Percentiles rank a stretch among this genome's conserved stretches.
These are phyloP conservation scores for Heliamphora exappendiculata DNA, from an alignment of 148 eudicot species.

Conservation along the genomic window DNA sequence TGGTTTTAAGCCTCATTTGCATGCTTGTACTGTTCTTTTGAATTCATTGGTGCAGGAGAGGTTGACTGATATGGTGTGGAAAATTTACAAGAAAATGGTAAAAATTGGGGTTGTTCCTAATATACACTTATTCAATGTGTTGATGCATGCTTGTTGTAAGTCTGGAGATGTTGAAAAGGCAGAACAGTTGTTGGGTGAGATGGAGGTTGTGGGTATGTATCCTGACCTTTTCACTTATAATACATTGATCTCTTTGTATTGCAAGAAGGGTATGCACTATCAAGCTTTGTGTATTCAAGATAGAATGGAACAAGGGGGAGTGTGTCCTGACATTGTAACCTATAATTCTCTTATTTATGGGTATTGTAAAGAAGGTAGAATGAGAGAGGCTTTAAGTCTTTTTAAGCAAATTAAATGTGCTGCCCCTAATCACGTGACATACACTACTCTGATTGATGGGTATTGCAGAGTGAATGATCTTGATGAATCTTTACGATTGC, in stretches of 20 bases:
- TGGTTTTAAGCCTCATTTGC: constrained; percentile 55
- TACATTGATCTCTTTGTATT: constrained; percentile 73
- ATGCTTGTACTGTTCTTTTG: constrained; percentile 77
- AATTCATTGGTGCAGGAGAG: constrained; percentile 65
- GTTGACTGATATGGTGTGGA: constrained; percentile 55
- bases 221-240: constrained; percentile 82
- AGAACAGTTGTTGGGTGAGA: constrained; percentile 57
- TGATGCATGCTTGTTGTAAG: constrained; percentile 81
- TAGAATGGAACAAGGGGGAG: constrained; percentile 63
- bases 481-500: constrained; percentile 53
- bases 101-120: constrained; percentile 69
- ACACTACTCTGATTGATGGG: constrained; percentile 83
- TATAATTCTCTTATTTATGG: constrained; percentile 72
- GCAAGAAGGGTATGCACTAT: constrained; percentile 77
- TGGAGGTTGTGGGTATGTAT: constrained; percentile 51
- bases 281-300: constrained; percentile 75
- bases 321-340: constrained; percentile 73
- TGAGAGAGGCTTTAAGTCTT: constrained; percentile 82
- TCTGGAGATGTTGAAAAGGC: constrained; percentile 73
- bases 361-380: constrained; percentile 71
- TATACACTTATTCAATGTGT: constrained; percentile 65
- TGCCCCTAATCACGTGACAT: constrained; percentile 68
- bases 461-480: constrained; percentile 66
- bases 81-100: constrained; percentile 61
- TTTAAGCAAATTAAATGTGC: constrained; percentile 59